phyloP scores from a whole-genome alignment of 2,329 filamentous ascomycete genomes.

The Sporothrix variecibatus region DNA sequence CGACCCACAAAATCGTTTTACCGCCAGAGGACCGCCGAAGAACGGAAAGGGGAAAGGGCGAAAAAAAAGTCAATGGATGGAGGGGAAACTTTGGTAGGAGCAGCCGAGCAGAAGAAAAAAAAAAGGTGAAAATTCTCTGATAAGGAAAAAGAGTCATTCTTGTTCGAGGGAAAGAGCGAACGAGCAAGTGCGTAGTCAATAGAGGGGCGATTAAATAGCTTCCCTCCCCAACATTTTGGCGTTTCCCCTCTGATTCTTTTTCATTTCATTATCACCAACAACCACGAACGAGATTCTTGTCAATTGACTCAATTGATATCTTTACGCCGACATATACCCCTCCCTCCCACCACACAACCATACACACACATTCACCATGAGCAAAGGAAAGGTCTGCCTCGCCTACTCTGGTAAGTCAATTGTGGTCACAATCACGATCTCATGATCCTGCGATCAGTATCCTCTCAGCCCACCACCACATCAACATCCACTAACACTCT shows the following conservation, averaged over 20 bases:
- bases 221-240: conserved; percentile 5
- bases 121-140: conserved; percentile 24
- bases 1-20: not conserved
- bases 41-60: conserved; percentile 13
- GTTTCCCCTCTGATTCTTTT: not conserved
- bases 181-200: not conserved
- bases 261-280: not conserved
- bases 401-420: conserved; percentile 35
- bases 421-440: not conserved
- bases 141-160: conserved; percentile 21
- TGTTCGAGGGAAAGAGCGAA: not conserved
- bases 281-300: not conserved
- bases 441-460: not conserved
- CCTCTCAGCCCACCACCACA: not conserved
- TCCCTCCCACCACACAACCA: conserved; percentile 12
- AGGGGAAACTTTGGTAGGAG: conserved; percentile 3
- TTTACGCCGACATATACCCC: not conserved
- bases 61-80: conserved; percentile 13
- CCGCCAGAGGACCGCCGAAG: conserved; percentile 10
- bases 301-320: not conserved
- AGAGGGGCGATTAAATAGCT: conserved; percentile 22
- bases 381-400: conserved; percentile 40
- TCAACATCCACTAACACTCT: conserved; percentile 7
- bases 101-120: not conserved
- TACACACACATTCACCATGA: conserved; percentile 32